Evolutionary conservation across 495 filamentous ascomycete species (phyloP).

Genomic region (Hypoxylon fuscum): DNA sequence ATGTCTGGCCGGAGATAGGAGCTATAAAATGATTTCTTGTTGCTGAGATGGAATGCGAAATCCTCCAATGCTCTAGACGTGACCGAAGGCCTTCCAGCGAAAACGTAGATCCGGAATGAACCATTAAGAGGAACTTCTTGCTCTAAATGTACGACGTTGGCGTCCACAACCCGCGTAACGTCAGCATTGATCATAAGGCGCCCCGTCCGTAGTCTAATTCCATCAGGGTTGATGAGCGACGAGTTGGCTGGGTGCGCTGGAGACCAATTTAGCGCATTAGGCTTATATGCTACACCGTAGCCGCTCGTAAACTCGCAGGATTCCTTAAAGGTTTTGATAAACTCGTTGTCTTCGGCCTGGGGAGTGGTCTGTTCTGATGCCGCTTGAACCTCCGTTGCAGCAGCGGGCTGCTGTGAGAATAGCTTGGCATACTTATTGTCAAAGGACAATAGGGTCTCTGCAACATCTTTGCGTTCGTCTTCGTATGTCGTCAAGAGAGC

Average conservation of each 20-base stretch:
- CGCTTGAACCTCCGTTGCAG: constrained; percentile 59
- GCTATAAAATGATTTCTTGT: constrained; percentile 73
- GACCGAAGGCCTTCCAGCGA: constrained; percentile 72
- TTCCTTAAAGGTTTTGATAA: constrained; percentile 74
- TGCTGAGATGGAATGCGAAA: constrained; percentile 69
- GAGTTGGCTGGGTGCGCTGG: constrained; percentile 76
- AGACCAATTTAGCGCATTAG: constrained; percentile 70
- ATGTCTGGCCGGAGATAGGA: constrained; percentile 69
- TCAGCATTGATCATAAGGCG: constrained; percentile 76
- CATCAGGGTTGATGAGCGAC: constrained; percentile 68
- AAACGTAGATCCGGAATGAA: constrained; percentile 85
- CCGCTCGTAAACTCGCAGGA: constrained; percentile 76
- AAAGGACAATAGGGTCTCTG: constrained; percentile 75
- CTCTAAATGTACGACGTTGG: constrained; percentile 86
- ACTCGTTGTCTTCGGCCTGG: constrained; percentile 67
- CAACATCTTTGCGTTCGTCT: constrained; percentile 72
- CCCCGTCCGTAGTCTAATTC: constrained; percentile 70
- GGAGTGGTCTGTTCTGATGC: constrained; percentile 46
- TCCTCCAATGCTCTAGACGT: constrained; percentile 69
- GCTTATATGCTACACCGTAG: constrained; percentile 73
- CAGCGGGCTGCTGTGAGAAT: constrained; percentile 68
- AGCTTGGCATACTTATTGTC: constrained; percentile 76
- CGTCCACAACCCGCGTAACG: constrained; percentile 84
- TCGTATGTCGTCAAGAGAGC: constrained; percentile 75
- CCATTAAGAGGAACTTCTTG: constrained; percentile 89